These are phyloP conservation scores for Passalora sequoiae DNA, from an alignment of 2,329 filamentous ascomycete species.

Conservation along the genomic window DNA sequence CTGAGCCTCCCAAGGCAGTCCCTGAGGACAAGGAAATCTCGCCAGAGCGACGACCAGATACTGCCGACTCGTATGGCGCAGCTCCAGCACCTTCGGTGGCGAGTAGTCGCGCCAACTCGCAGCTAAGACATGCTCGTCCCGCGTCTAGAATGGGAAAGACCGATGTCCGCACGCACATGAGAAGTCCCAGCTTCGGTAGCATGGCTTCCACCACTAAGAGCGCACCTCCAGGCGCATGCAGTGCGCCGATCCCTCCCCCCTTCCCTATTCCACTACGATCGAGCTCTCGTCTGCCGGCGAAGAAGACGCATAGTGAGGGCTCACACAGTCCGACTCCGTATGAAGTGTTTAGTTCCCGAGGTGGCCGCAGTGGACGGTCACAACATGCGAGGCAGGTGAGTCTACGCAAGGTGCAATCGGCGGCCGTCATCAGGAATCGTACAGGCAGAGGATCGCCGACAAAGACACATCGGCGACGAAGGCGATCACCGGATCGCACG, in stretches of 20 bases:
- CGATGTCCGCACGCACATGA: slow-evolving; percentile 41
- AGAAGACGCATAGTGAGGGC: slow-evolving; percentile 68
- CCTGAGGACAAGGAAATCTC: slow-evolving; percentile 35
- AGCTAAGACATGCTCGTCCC: slow-evolving; percentile 16
- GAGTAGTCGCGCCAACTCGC: slow-evolving; percentile 29
- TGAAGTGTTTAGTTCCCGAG: slow-evolving; percentile 26
- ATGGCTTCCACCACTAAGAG: slow-evolving; percentile 34
- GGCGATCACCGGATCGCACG: slow-evolving; percentile 32
- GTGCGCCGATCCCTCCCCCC: slow-evolving; percentile 53
- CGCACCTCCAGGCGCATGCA: slow-evolving; percentile 25
- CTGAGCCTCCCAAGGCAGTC: slow-evolving; percentile 31
- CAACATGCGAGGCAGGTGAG: slow-evolving; percentile 36
- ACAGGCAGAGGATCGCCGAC: slow-evolving; percentile 52
- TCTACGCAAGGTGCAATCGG: slow-evolving; percentile 79
- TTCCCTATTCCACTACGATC: slow-evolving; percentile 88
- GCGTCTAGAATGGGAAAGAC: slow-evolving; percentile 20
- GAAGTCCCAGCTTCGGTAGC: slow-evolving; percentile 62
- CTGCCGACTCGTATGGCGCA: slow-evolving; percentile 30
- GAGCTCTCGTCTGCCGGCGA: slow-evolving; percentile 67
- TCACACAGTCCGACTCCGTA: slow-evolving; percentile 69
- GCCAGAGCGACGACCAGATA: slow-evolving; percentile 29
- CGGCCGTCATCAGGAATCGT: slow-evolving; percentile 60
- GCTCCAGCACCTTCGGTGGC: slow-evolving; percentile 32
- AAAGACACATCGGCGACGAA: slow-evolving; percentile 34
- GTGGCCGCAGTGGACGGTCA: slow-evolving; percentile 15